A percentile compares a stretch with the other conserved stretches of the same genome.
phyloP scores from a whole-genome alignment of 2,329 filamentous ascomycete species.

The Stagonosporopsis cucurbitacearum region DNA sequence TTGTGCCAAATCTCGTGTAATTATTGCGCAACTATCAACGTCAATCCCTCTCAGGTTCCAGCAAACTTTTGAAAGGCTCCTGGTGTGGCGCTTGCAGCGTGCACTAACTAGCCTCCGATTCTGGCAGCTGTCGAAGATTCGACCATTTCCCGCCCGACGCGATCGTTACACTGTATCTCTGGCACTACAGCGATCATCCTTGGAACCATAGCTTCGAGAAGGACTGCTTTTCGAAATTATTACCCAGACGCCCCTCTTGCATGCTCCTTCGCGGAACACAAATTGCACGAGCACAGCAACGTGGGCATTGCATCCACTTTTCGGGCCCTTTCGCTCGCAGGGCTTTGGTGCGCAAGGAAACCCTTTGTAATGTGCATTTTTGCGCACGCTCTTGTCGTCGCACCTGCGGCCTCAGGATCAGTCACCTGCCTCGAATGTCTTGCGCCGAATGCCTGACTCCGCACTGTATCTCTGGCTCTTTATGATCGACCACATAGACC shows the following conservation, averaged over 20 bases:
- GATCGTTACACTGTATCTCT: conserved; percentile 17
- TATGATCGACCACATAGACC: conserved; percentile 14
- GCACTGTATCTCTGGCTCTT: conserved; percentile 14
- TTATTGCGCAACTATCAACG: conserved; percentile 10
- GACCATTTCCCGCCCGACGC: conserved; percentile 22
- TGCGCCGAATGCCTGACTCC: conserved; percentile 14
- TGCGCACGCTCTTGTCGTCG: conserved; percentile 10
- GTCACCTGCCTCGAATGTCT: conserved; percentile 13
- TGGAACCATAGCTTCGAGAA: conserved; percentile 30
- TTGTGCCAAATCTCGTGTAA: conserved; percentile 5
- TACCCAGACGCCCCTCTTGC: conserved; percentile 22
- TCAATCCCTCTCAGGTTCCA: not conserved
- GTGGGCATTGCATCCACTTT: conserved; percentile 16
- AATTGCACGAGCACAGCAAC: conserved; percentile 18
- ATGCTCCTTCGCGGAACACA: conserved; percentile 7
- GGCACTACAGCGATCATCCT: conserved; percentile 28
- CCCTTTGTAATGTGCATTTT: conserved; percentile 9
- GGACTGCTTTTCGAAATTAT: conserved; percentile 27
- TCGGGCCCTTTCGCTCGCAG: conserved; percentile 4
- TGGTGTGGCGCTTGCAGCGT: not conserved
- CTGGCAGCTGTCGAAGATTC: conserved; percentile 12
- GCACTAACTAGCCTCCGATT: conserved; percentile 9
- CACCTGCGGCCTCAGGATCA: conserved; percentile 15
- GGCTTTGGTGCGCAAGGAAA: conserved; percentile 5
- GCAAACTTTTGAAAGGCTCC: not conserved